A percentile compares a stretch with the other conserved stretches of the same genome.
Conservation (phyloP, 345 rosid species). For the Orychophragmus violaceus region DNA sequence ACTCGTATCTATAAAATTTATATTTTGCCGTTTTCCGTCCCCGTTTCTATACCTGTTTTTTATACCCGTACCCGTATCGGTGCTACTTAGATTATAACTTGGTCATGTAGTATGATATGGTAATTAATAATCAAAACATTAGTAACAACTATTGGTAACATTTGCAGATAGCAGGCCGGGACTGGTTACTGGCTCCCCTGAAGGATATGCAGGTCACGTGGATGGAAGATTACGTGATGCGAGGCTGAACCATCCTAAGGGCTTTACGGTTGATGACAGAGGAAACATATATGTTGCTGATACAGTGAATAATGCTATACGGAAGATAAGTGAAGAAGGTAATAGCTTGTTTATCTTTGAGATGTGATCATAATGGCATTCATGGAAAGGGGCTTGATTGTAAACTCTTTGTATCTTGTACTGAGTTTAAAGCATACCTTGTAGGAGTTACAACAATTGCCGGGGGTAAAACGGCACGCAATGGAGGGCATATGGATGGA, state of each 20-base stretch:
- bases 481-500: slow-evolving; percentile 92
- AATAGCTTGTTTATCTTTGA: slow-evolving; percentile 4
- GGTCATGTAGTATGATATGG: neutral
- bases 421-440: too few species aligned
- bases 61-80: too few species aligned
- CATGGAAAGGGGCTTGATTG: neutral
- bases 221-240: slow-evolving; percentile 94
- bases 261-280: slow-evolving; percentile 83
- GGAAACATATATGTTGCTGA: slow-evolving; percentile 95
- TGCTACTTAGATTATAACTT: too few species aligned
- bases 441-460: slow-evolving; percentile 97
- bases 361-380: neutral
- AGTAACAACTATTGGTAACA: slow-evolving; percentile 1
- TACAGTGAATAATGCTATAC: slow-evolving; percentile 82
- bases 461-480: slow-evolving; percentile 74
- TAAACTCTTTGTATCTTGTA: neutral
- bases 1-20: too few species aligned
- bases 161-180: slow-evolving; percentile 55
- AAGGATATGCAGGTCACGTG: slow-evolving; percentile 81
- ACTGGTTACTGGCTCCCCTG: slow-evolving; percentile 85
- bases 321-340: slow-evolving; percentile 96
- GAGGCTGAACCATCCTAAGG: slow-evolving; percentile 92
- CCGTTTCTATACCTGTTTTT: too few species aligned
- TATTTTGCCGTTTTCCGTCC: too few species aligned
- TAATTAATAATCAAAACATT: too few species aligned